Percentiles rank a stretch among this genome's conserved stretches.
These are phyloP conservation scores for Rhodotorula sp. DNA, from an alignment of 1,284 basidiomycete genomes.

Conservation along the genomic window DNA sequence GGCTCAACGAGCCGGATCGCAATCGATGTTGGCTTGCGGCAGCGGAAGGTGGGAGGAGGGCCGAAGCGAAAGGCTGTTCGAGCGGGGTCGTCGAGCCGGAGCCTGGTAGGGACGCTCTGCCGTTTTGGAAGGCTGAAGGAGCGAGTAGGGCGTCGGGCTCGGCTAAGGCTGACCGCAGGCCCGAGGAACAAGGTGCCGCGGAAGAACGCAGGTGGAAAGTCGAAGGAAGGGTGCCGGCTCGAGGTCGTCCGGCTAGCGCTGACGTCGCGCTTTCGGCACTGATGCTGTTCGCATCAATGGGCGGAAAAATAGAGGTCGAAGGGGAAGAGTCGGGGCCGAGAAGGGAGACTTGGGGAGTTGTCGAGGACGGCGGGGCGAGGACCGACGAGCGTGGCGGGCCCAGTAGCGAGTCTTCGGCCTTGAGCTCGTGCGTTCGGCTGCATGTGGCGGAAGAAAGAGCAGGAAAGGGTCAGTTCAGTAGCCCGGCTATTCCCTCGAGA, in stretches of 20 bases:
- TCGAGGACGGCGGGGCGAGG: too few species aligned
- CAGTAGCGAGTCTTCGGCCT: too few species aligned
- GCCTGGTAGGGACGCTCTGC: slow-evolving; percentile 19
- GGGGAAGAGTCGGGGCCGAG: neutral
- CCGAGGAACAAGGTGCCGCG: neutral
- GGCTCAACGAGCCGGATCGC: slow-evolving; percentile 81
- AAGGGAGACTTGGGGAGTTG: neutral
- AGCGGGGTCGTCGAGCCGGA: slow-evolving; percentile 28
- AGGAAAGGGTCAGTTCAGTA: too few species aligned
- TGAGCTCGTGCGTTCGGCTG: too few species aligned
- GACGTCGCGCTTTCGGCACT: neutral
- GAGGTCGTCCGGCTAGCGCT: slow-evolving; percentile 11
- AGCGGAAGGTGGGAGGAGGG: slow-evolving; percentile 9
- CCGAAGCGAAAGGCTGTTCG: slow-evolving; percentile 22
- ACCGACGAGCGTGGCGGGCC: too few species aligned
- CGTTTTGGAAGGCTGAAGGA: neutral
- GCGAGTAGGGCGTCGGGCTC: slow-evolving; percentile 12
- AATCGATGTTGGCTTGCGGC: slow-evolving; percentile 52
- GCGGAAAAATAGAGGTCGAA: neutral
- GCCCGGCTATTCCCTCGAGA: too few species aligned
- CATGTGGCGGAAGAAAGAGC: too few species aligned
- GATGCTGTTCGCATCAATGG: slow-evolving; percentile 1
- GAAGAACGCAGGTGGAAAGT: slow-evolving; percentile 21
- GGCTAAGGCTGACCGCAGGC: slow-evolving; percentile 4
- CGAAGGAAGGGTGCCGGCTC: slow-evolving; percentile 35